Conservation (phyloP, 2,329 filamentous ascomycete genomes). For the Myotisia sp. region DNA sequence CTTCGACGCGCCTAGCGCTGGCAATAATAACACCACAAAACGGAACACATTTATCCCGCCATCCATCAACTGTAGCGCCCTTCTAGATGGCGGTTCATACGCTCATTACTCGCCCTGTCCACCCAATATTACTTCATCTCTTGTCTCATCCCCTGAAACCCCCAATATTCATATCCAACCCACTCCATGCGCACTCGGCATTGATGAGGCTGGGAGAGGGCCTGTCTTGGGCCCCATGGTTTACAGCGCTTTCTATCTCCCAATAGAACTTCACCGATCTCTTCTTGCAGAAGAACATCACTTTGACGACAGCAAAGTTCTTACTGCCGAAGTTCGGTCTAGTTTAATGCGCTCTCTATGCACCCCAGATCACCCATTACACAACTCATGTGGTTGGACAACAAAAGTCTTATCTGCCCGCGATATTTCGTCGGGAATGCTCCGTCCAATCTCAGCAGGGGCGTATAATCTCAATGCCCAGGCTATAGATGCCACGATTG, state of each 20-base stretch:
- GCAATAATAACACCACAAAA: too few relatives aligned
- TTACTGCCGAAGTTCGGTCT: slow-evolving; percentile 66
- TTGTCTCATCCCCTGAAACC: slow-evolving; percentile 17
- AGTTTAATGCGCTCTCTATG: slow-evolving; percentile 59
- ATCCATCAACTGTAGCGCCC: slow-evolving; percentile 44
- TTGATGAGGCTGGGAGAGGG: slow-evolving; percentile 87
- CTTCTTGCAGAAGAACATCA: slow-evolving; percentile 66
- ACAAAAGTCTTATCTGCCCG: slow-evolving; percentile 65
- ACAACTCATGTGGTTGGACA: slow-evolving; percentile 66
- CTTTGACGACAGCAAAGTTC: slow-evolving; percentile 91
- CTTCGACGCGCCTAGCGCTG: too few relatives aligned
- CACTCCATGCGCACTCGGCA: slow-evolving; percentile 62
- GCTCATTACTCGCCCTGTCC: slow-evolving; percentile 58
- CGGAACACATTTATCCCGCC: slow-evolving; percentile 49
- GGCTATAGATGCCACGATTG: slow-evolving; percentile 80
- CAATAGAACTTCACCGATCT: slow-evolving; percentile 49
- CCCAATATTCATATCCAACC: slow-evolving; percentile 23
- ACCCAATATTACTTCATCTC: slow-evolving; percentile 38
- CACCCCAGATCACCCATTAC: slow-evolving; percentile 44
- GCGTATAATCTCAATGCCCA: slow-evolving; percentile 90
- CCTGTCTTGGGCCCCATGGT: slow-evolving; percentile 74
- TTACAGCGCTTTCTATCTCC: slow-evolving; percentile 57
- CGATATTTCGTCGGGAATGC: slow-evolving; percentile 68
- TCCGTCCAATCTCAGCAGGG: slow-evolving; percentile 37
- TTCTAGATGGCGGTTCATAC: slow-evolving; percentile 55